phyloP scores from a whole-genome alignment of 495 filamentous ascomycete species.

The Penicillium simplicissimum region DNA sequence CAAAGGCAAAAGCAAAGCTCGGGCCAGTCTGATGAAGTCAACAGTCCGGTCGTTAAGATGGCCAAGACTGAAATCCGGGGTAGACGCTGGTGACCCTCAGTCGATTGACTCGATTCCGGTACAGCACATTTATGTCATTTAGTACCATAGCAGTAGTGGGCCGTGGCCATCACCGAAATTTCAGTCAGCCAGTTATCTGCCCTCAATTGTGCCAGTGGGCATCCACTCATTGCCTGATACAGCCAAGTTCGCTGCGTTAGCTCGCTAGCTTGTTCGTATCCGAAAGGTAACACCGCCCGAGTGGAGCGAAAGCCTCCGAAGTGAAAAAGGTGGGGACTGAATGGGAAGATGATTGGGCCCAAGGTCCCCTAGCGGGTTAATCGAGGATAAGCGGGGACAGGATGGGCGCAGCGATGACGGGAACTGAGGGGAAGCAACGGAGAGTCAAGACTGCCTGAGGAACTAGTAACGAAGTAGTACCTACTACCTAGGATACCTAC shows the following conservation, averaged over 20 bases:
- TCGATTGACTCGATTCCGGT: no score
- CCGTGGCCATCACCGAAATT: no score
- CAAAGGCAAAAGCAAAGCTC: neutral
- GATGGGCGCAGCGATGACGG: no score
- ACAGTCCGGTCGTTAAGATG: neutral
- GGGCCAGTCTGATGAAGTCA: neutral
- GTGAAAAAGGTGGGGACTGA: neutral
- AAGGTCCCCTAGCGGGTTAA: no score
- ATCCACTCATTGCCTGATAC: neutral
- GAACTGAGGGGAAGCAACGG: no score
- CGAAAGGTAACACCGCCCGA: neutral
- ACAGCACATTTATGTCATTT: no score
- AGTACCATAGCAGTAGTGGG: no score
- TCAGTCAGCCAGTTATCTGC: neutral
- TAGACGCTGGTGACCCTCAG: no score
- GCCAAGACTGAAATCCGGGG: slow-evolving; percentile 15
- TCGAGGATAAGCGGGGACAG: no score
- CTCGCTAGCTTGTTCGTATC: slow-evolving; percentile 6
- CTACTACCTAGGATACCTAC: no score
- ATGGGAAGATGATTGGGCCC: neutral
- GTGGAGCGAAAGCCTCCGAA: neutral
- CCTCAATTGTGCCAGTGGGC: neutral
- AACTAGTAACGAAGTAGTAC: no score
- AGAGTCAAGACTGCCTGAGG: no score
- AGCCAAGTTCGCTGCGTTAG: neutral